Percentiles rank a stretch among this genome's conserved stretches.
Evolutionary conservation across 192 early-diverging fungal species (phyloP).

Genomic region (Coemansia sp.): DNA sequence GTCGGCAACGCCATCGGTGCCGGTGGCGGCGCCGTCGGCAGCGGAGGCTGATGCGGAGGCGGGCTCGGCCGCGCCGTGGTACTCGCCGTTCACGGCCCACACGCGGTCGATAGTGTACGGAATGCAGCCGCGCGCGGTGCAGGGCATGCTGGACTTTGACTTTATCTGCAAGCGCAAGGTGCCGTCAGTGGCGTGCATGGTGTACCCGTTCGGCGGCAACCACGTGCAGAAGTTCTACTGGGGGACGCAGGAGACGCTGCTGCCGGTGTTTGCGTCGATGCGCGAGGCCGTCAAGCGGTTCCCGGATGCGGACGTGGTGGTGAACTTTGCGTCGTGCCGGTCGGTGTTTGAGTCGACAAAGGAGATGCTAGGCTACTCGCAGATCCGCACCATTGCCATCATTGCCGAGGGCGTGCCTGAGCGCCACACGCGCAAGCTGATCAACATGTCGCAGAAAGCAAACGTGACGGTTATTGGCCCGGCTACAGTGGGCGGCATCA

Average conservation of each 20-base stretch:
- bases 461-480: conserved; percentile 92
- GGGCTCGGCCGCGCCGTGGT: conserved; percentile 56
- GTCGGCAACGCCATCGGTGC: conserved; percentile 20
- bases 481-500: conserved; percentile 98
- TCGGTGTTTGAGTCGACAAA: conserved; percentile 89
- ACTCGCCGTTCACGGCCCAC: conserved; percentile 71
- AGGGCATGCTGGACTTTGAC: conserved; percentile 99
- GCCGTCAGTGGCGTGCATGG: conserved; percentile 97
- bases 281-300: conserved; percentile 78
- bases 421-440: conserved; percentile 87
- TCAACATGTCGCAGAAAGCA: conserved; percentile 75
- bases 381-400: conserved; percentile 94
- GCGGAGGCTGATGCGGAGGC: conserved; percentile 19
- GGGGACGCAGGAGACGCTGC: conserved; percentile 95
- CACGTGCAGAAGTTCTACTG: conserved; percentile 99
- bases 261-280: conserved; percentile 89
- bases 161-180: conserved; percentile 92
- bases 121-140: conserved; percentile 98
- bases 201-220: conserved; percentile 98
- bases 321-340: conserved; percentile 98
- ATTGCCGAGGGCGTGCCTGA: conserved; percentile 99
- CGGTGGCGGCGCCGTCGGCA: conserved; percentile 52
- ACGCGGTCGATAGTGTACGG: conserved; percentile 95
- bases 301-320: conserved; percentile 90
- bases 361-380: conserved; percentile 77